Percentiles rank a stretch among this genome's conserved stretches.
phyloP scores from a whole-genome alignment of 257 asterid species.

The Pogostemon cablin region DNA sequence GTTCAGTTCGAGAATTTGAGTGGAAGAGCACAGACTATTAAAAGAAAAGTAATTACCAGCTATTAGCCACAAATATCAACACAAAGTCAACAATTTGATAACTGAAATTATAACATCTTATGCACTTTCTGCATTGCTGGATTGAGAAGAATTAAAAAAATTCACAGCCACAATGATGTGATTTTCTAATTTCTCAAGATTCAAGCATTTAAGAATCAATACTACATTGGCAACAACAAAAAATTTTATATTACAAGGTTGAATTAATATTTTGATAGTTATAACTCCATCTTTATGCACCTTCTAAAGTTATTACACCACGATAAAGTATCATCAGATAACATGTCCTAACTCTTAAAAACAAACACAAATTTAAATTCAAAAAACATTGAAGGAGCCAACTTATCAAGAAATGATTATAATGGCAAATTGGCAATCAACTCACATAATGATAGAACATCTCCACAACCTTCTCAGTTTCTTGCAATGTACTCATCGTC shows the following conservation, averaged over 20 bases:
- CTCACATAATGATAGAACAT: too few relatives aligned
- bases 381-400: background rate
- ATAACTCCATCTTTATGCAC: constrained; percentile 4
- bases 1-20: background rate
- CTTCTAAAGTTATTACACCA: constrained; percentile 17
- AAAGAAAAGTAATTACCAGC: background rate
- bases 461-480: too few relatives aligned
- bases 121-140: too few relatives aligned
- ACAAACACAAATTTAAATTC: background rate
- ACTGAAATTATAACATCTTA: too few relatives aligned
- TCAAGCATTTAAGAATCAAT: background rate
- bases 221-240: background rate
- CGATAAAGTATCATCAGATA: constrained; percentile 5
- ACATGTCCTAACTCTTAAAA: background rate
- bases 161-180: too few relatives aligned
- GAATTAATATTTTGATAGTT: background rate
- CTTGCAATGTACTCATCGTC: constrained; percentile 60
- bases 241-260: background rate
- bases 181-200: too few relatives aligned
- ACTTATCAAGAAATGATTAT: too few relatives aligned
- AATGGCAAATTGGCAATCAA: too few relatives aligned
- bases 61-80: background rate
- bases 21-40: too few relatives aligned
- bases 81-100: too few relatives aligned
- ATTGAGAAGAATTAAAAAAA: too few relatives aligned